These are phyloP conservation scores for Fusarium sp. DNA, from an alignment of 2,329 filamentous ascomycete genomes.

Conservation along the genomic window DNA sequence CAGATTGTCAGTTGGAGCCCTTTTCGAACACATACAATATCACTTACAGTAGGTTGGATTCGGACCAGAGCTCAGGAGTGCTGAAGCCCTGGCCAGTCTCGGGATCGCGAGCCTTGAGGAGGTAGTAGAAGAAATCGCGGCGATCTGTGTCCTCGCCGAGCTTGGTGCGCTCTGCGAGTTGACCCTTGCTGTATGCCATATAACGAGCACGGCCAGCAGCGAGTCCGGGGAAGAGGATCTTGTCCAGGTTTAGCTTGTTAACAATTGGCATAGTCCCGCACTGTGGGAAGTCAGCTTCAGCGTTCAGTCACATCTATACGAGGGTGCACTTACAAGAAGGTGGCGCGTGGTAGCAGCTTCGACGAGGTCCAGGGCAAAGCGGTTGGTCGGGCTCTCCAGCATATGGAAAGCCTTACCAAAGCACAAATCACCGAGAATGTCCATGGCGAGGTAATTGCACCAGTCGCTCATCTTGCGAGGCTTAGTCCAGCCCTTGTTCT, in stretches of 20 bases:
- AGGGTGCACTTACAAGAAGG: constrained; percentile 68
- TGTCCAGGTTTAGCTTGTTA: constrained; percentile 75
- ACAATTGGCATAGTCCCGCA: constrained; percentile 80
- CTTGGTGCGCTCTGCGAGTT: constrained; percentile 75
- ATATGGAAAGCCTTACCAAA: constrained; percentile 74
- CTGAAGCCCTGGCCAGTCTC: constrained; percentile 77
- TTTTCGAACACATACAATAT: background rate
- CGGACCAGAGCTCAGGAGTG: constrained; percentile 76
- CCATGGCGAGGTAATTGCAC: constrained; percentile 74
- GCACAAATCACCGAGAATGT: constrained; percentile 71
- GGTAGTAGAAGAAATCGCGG: constrained; percentile 82
- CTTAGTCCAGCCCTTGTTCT: constrained; percentile 68
- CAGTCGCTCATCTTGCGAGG: constrained; percentile 73
- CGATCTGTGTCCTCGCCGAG: constrained; percentile 75
- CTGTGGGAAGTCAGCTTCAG: constrained; percentile 55
- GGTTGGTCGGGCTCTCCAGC: constrained; percentile 70
- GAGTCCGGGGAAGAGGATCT: constrained; percentile 75
- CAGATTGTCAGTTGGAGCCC: constrained; percentile 10
- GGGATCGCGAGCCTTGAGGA: constrained; percentile 78
- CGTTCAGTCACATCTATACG: background rate
- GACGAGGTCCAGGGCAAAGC: constrained; percentile 76
- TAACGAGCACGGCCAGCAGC: constrained; percentile 76
- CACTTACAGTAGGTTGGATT: constrained; percentile 74
- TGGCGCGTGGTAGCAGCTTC: constrained; percentile 77
- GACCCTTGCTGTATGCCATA: constrained; percentile 77